phyloP scores from a whole-genome alignment of 257 asterid genomes.

The Voacanga thouarsii region DNA sequence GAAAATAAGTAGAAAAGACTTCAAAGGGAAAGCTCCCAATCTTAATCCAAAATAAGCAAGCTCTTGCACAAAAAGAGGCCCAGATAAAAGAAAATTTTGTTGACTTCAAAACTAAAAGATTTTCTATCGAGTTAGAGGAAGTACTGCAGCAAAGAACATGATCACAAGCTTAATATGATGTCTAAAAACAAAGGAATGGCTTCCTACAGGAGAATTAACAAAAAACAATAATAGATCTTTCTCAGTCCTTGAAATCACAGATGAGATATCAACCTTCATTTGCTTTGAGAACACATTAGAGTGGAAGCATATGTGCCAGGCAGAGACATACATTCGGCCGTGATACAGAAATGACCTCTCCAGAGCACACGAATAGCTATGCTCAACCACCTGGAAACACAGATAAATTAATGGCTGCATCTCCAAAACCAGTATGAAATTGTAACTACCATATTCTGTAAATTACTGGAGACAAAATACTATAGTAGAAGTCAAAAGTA shows the following conservation, averaged over 20 bases:
- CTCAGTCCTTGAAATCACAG: conserved; percentile 1
- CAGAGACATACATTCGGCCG: conserved; percentile 85
- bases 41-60: background rate
- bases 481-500: background rate
- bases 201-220: background rate
- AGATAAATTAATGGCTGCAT: conserved; percentile 5
- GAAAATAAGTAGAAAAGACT: background rate
- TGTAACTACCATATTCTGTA: background rate
- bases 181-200: background rate
- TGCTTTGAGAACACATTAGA: conserved; percentile 91
- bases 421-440: background rate
- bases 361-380: conserved; percentile 94
- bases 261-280: conserved; percentile 55
- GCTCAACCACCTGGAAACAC: conserved; percentile 67
- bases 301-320: conserved; percentile 90
- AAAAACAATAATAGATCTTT: background rate
- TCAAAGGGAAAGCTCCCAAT: background rate
- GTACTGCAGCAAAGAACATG: background rate
- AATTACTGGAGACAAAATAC: conserved; percentile 5
- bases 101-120: background rate
- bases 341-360: conserved; percentile 94
- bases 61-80: background rate
- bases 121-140: background rate
- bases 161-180: background rate
- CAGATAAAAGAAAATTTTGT: background rate